Evolutionary conservation across 202 grass and related monocot species (phyloP).

Genomic region (Cymbopogon flexuosus): DNA sequence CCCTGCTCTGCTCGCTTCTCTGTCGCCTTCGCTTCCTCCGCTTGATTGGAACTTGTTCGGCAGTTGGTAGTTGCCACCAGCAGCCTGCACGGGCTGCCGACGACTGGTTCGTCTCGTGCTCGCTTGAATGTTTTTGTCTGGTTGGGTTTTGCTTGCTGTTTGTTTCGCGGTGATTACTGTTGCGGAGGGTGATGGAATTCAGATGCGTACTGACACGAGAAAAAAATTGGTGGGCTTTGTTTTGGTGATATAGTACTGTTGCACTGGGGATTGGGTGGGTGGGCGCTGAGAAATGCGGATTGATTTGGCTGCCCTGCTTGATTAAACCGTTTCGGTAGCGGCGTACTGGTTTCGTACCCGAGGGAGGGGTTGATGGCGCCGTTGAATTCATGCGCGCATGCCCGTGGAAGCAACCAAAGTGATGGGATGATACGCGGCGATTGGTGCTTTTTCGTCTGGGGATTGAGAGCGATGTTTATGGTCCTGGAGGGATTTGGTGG

Average conservation of each 20-base stretch:
- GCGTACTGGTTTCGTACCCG: neutral
- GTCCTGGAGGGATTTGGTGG: neutral
- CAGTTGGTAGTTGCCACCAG: neutral
- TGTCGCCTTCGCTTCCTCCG: neutral
- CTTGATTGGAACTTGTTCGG: neutral
- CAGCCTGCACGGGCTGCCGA: neutral
- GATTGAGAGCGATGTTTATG: constrained; percentile 23
- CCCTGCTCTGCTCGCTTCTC: neutral
- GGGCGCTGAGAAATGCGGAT: neutral
- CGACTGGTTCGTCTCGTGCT: neutral
- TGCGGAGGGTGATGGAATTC: neutral
- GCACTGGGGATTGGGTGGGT: neutral
- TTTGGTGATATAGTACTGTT: neutral
- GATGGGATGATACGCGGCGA: constrained; percentile 1
- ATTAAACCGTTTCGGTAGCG: neutral
- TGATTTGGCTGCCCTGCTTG: neutral
- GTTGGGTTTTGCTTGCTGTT: neutral
- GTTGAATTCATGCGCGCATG: constrained; percentile 24
- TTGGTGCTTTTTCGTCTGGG: neutral
- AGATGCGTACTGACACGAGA: neutral
- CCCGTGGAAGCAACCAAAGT: constrained; percentile 20
- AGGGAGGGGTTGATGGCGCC: neutral
- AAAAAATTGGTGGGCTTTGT: neutral
- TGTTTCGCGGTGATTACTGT: neutral
- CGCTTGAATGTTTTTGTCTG: neutral